Evolutionary conservation across 345 rosid species (phyloP), one percentile per base, ranked within the genome.

Genomic region (Eutrema yunnanense): DNA sequence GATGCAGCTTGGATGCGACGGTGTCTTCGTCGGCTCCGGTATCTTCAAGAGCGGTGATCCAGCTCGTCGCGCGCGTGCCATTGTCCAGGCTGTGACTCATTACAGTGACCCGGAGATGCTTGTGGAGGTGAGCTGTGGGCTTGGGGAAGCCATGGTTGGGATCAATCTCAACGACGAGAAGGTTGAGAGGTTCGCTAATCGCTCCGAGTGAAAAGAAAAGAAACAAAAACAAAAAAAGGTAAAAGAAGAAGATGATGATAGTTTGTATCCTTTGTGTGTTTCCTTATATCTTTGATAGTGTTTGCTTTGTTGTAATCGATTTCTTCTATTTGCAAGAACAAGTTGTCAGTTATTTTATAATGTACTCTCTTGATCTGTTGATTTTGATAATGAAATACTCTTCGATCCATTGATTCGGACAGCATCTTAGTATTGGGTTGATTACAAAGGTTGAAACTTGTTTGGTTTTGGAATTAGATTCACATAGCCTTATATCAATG

Each of bases 1-100:
- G 95, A 89, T 89, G 95, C 95, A 89, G 78, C 80, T 89, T 16
- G 95, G 92, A 1, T 89, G 92, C 30, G 95, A 89, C 27, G 92
- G 92, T 3, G 92, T 89, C 8, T 89, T 89, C 36, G 90, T 89
- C 3, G 92, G 90, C 4, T 84, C 90, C 0, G 95, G 92, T 3
- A 86, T 88, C 44, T 88, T 88, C 74, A 88, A 86, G 83, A 88
- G 91, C 5, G 94, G 90, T 14, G 88, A 88, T 51, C 95, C 92
- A 0, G 89, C 81, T 0, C 81, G 81, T 72, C 80, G 95, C 10
- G 95, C 88, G 4, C 83, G 87, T 59, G 95, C 95, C 0, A 88
- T 88, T 36, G 92, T 88, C 9, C 91, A 83, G 81, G 95, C 92
- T 0, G 95, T 88, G 37, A 86, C 95, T 5, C 88, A 86, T 68